Evolutionary conservation across 2,329 filamentous ascomycete genomes (phyloP).

Genomic region (Pseudogymnoascus sp.): DNA sequence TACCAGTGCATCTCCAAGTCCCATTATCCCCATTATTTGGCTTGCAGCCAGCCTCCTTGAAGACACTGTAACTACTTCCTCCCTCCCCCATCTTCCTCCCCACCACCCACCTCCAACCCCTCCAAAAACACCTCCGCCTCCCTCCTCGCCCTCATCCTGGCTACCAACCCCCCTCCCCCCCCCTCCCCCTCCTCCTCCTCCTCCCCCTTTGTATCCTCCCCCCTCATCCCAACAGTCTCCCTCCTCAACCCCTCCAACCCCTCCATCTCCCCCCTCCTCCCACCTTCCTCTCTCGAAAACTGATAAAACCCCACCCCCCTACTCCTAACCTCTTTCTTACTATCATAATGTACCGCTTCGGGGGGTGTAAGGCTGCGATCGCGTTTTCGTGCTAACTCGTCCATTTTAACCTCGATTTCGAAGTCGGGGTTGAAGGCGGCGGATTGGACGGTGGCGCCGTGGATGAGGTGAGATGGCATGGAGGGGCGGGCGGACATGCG

Average conservation of each 20-base stretch:
- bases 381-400: conserved; percentile 64
- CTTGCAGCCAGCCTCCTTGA: too few relatives aligned
- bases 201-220: too few relatives aligned
- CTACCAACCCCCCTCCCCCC: too few relatives aligned
- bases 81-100: conserved; percentile 58
- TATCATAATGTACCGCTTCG: conserved; percentile 76
- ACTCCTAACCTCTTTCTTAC: conserved; percentile 69
- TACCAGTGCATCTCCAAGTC: conserved; percentile 27
- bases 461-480: conserved; percentile 76
- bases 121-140: conserved; percentile 30
- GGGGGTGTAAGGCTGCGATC: conserved; percentile 77
- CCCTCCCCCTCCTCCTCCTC: too few relatives aligned
- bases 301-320: conserved; percentile 89
- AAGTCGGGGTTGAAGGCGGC: conserved; percentile 74
- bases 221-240: too few relatives aligned
- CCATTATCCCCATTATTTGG: conserved; percentile 23
- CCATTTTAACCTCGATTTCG: conserved; percentile 58
- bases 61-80: too few relatives aligned
- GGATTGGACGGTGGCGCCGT: conserved; percentile 76
- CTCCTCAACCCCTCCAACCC: conserved; percentile 23
- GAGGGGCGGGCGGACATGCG: conserved; percentile 58
- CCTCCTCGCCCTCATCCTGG: too few relatives aligned
- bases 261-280: conserved; percentile 62
- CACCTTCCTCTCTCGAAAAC: conserved; percentile 69
- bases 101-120: conserved; percentile 51